phyloP scores from a whole-genome alignment of 1,284 basidiomycete species.

The Cutaneotrichosporon spelunceum region DNA sequence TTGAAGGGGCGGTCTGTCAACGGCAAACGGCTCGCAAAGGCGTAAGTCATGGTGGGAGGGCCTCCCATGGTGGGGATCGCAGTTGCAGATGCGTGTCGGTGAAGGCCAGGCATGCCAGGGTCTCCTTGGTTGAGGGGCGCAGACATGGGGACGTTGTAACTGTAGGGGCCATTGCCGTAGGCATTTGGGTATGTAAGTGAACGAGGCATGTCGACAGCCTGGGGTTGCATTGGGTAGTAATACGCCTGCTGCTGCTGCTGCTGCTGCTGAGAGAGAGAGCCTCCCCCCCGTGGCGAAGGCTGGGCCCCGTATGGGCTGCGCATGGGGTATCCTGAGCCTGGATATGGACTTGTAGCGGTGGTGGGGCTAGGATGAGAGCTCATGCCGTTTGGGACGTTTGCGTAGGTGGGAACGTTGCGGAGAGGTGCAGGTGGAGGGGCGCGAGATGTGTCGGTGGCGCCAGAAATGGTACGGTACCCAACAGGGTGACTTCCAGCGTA shows the following conservation, averaged over 20 bases:
- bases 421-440: slow-evolving; percentile 28
- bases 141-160: slow-evolving; percentile 23
- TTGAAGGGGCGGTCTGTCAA: slow-evolving; percentile 51
- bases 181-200: slow-evolving; percentile 43
- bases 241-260: slow-evolving; percentile 15
- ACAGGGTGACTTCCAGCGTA: slow-evolving; percentile 35
- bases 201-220: slow-evolving; percentile 44
- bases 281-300: slow-evolving; percentile 19
- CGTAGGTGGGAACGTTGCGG: slow-evolving; percentile 23
- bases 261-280: slow-evolving; percentile 13
- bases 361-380: slow-evolving; percentile 11
- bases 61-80: slow-evolving; percentile 24
- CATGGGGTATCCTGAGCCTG: slow-evolving; percentile 11
- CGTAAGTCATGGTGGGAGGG: slow-evolving; percentile 29
- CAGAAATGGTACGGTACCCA: slow-evolving; percentile 41
- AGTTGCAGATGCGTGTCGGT: slow-evolving; percentile 34
- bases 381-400: slow-evolving; percentile 5
- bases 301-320: slow-evolving; percentile 17
- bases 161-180: slow-evolving; percentile 27
- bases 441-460: slow-evolving; percentile 28
- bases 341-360: slow-evolving; percentile 23
- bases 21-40: slow-evolving; percentile 37
- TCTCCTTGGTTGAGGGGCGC: slow-evolving; percentile 10
- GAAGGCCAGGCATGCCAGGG: slow-evolving; percentile 25
- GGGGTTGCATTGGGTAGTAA: slow-evolving; percentile 26